Evolutionary conservation across 192 early-diverging fungal species (phyloP).

Genomic region (Coemansia umbellata): DNA sequence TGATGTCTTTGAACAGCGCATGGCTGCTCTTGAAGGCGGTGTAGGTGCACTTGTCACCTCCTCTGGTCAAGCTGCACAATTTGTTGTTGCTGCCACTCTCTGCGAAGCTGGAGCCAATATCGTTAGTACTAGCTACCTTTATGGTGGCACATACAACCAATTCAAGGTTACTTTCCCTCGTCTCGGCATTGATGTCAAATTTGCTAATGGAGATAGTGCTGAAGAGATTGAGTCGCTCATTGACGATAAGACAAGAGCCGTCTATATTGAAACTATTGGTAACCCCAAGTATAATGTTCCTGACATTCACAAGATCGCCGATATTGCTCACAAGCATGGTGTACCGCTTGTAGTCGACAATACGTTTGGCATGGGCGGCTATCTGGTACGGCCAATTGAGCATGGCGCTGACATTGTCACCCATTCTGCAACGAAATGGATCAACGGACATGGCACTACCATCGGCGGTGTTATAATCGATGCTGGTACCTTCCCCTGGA

Average conservation of each 20-base stretch:
- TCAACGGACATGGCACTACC: conserved; percentile 85
- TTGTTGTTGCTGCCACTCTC: conserved; percentile 74
- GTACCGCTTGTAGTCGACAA: conserved; percentile 94
- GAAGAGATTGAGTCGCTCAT: conserved; percentile 74
- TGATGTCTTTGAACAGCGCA: conserved; percentile 87
- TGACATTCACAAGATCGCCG: conserved; percentile 78
- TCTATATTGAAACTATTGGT: conserved; percentile 88
- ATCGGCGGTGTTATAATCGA: conserved; percentile 91
- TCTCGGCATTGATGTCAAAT: conserved; percentile 78
- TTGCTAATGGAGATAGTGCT: conserved; percentile 68
- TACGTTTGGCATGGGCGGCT: conserved; percentile 91
- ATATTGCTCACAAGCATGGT: conserved; percentile 74
- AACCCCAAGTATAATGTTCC: conserved; percentile 90
- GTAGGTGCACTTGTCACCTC: conserved; percentile 68
- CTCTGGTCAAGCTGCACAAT: conserved; percentile 84
- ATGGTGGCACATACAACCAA: conserved; percentile 77
- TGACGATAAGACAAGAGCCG: conserved; percentile 85
- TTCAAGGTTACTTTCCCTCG: conserved; percentile 83
- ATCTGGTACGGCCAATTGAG: conserved; percentile 77
- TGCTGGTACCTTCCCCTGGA: conserved; percentile 83
- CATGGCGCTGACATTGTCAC: conserved; percentile 96
- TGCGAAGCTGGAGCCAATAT: conserved; percentile 86
- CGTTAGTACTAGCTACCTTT: conserved; percentile 70
- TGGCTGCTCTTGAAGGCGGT: conserved; percentile 89
- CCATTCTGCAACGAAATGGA: conserved; percentile 94